Base-by-base conservation (phyloP, 805 yeast species). In the Kodamaea leandrae region DNA sequence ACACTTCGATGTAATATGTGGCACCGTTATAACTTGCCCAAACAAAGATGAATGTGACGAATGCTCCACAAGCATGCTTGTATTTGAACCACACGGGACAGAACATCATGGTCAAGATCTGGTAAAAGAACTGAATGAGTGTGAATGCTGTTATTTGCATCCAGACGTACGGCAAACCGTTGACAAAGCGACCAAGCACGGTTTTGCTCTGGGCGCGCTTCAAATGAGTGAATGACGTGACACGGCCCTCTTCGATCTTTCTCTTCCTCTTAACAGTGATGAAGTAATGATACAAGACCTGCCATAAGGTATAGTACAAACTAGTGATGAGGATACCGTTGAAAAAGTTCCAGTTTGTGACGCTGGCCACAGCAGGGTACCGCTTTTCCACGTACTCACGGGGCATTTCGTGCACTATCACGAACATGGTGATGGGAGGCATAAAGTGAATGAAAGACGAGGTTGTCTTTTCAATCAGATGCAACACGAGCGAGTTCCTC, bases 11-110 rank as follows among this genome's bases (percentile, higher is more conserved):
- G 60, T 91, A 91, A 58, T 87, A 91, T 0, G 96, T 87, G 2
- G 98, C 99, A 20, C 99, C 99, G 50, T 93, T 90, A 59, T 83
- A 88, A 30, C 89, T 72, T 1, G 98, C 95, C 59, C 78, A 74
- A 34, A 81, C 60, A 51, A 90, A 89, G n/a, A 91, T 86, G 37
- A 76, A 71, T 2, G 78, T 63, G 48, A 91, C 72, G 55, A 89
- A 90, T 1, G 71, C 49, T 1, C 82, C 77, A 18, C 93, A 86
- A 2, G 86, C 76, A 32, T 66, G 63, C 53, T 83, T 82, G 58
- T 81, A 76, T 32, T 74, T 70, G 63, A 86, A 86, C 84, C 96
- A 86, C n/a, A 93, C 58, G 0, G 96, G 96, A 54, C 96, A 87
- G 4, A 88, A 73, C 36, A 82, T 64, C 98, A 91, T 91, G 9